phyloP scores from a whole-genome alignment of 228 moss, liverwort and hornwort species.

The Sphagnum magellanicum region DNA sequence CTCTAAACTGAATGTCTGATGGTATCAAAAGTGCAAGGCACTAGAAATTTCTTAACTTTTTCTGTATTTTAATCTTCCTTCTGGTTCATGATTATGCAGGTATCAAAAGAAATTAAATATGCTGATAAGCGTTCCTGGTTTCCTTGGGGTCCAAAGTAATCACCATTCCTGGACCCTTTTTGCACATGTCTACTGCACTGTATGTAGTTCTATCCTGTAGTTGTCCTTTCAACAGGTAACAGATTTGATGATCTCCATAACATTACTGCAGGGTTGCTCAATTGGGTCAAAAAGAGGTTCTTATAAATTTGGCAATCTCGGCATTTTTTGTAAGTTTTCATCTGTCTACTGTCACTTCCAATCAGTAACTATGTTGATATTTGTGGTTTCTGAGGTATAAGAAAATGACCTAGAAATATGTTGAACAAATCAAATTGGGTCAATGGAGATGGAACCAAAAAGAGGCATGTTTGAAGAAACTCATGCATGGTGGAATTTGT shows the following conservation, averaged over 20 bases:
- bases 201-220: neutral
- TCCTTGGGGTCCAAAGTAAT: slow-evolving; percentile 78
- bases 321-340: slow-evolving; percentile 36
- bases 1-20: too few species aligned
- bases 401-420: too few species aligned
- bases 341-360: neutral
- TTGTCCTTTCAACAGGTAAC: neutral
- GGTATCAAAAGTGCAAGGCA: too few species aligned
- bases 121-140: slow-evolving; percentile 78
- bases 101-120: slow-evolving; percentile 86
- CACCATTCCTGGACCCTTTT: neutral
- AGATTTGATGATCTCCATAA: too few species aligned
- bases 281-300: slow-evolving; percentile 34
- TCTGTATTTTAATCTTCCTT: neutral
- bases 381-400: neutral
- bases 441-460: too few species aligned
- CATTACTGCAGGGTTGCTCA: slow-evolving; percentile 24
- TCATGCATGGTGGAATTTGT: neutral
- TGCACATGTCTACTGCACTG: neutral
- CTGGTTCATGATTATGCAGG: neutral
- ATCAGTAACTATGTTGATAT: neutral
- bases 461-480: too few species aligned
- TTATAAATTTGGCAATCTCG: slow-evolving; percentile 66
- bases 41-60: neutral
- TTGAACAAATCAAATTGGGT: too few species aligned